phyloP scores from a whole-genome alignment of 257 asterid species.

The Verbascum thapsus region DNA sequence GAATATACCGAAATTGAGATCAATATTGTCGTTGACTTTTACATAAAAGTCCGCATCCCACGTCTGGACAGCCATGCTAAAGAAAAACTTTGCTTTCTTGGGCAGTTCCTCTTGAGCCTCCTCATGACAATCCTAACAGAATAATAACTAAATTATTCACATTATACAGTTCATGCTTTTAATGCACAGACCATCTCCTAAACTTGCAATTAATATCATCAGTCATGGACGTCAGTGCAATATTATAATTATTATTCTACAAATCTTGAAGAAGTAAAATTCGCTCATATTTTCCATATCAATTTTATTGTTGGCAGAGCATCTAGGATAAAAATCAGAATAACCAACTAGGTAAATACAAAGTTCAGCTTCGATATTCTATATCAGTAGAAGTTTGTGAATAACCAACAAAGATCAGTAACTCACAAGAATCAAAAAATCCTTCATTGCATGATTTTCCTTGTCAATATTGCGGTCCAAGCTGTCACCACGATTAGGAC shows the following conservation, averaged over 20 bases:
- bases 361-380: neutral
- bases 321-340: no score
- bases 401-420: conserved; percentile 15
- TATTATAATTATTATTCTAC: neutral
- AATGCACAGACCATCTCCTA: neutral
- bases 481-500: conserved; percentile 94
- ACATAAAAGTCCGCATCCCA: conserved; percentile 95
- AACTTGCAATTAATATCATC: conserved; percentile 4
- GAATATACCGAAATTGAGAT: conserved; percentile 69
- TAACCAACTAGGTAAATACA: neutral
- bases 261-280: conserved; percentile 13
- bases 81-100: conserved; percentile 79
- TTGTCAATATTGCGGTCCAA: conserved; percentile 85
- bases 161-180: conserved; percentile 1
- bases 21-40: conserved; percentile 75
- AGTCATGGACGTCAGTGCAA: neutral
- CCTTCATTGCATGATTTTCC: conserved; percentile 65
- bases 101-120: conserved; percentile 90
- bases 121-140: conserved; percentile 73
- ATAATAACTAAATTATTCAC: conserved; percentile 17
- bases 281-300: neutral
- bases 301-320: conserved; percentile 2
- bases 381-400: conserved; percentile 5
- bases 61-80: conserved; percentile 81
- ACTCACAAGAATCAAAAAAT: conserved; percentile 87